phyloP scores from a whole-genome alignment of 768 basidiomycete species.

The Suillus weaverae region DNA sequence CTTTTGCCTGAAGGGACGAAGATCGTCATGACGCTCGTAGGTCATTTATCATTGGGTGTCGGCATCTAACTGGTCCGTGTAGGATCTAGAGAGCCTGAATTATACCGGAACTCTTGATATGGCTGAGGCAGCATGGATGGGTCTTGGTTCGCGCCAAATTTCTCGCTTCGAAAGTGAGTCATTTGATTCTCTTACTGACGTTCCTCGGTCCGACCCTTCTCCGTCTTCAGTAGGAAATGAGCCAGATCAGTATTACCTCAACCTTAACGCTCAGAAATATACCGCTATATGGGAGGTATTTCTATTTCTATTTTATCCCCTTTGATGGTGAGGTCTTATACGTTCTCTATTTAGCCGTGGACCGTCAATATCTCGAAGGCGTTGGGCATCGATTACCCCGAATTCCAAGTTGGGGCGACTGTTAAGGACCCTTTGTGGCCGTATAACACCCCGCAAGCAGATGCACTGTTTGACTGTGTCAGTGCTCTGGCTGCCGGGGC shows the following conservation, averaged over 20 bases:
- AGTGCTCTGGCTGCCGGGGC: constrained; percentile 50
- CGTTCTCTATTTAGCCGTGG: constrained; percentile 38
- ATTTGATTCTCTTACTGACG: not conserved
- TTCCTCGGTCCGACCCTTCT: not conserved
- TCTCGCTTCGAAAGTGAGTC: constrained; percentile 46
- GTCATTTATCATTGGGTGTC: constrained; percentile 8
- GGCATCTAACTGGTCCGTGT: not conserved
- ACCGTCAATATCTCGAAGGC: constrained; percentile 47
- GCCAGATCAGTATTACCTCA: constrained; percentile 47
- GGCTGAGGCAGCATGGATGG: constrained; percentile 42
- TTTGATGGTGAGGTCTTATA: not conserved
- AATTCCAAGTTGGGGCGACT: constrained; percentile 51
- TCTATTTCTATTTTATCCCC: not conserved
- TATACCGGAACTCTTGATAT: constrained; percentile 43
- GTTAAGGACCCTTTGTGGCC: constrained; percentile 54
- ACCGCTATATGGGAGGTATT: constrained; percentile 45
- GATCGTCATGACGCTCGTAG: constrained; percentile 46
- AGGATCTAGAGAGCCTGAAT: constrained; percentile 48
- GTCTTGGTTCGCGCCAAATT: constrained; percentile 38
- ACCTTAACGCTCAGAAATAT: constrained; percentile 45
- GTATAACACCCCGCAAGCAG: constrained; percentile 41
- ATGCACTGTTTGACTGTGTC: constrained; percentile 42
- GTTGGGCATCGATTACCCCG: constrained; percentile 38
- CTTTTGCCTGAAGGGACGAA: constrained; percentile 48
- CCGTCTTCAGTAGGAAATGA: constrained; percentile 48